phyloP scores from a whole-genome alignment of 148 eudicot species.

The Rhododendron mucronatum region DNA sequence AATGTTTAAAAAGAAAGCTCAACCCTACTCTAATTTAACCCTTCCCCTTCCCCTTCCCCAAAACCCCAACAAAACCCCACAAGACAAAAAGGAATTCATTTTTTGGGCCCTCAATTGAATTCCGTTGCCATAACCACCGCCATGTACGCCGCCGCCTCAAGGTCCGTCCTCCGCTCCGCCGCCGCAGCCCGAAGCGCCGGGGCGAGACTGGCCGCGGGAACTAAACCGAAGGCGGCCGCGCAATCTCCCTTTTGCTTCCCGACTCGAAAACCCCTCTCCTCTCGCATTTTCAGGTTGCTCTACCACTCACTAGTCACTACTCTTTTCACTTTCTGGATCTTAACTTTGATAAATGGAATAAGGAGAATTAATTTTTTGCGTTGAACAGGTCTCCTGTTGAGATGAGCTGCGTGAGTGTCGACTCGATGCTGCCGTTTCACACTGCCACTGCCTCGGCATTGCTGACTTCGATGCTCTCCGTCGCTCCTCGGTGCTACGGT shows the following conservation, averaged over 20 bases:
- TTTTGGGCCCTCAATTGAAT: neutral
- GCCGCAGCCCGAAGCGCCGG: conserved; percentile 24
- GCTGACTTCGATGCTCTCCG: conserved; percentile 79
- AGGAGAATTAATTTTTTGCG: neutral
- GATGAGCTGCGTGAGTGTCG: conserved; percentile 50
- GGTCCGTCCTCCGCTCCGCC: conserved; percentile 51
- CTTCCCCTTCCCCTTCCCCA: neutral
- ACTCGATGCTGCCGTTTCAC: conserved; percentile 79
- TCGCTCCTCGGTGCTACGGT: conserved; percentile 44
- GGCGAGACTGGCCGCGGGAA: conserved; percentile 33
- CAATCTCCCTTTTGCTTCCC: conserved; percentile 45
- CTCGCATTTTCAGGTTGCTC: conserved; percentile 62
- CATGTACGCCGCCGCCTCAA: conserved; percentile 45
- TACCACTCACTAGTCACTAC: neutral
- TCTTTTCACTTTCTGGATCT: neutral
- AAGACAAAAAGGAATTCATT: neutral
- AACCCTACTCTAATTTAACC: neutral
- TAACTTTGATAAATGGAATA: neutral
- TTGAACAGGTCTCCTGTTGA: conserved; percentile 65
- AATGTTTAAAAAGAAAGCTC: too few species aligned
- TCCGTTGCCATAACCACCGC: neutral
- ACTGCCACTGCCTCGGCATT: conserved; percentile 86
- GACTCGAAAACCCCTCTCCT: conserved; percentile 41
- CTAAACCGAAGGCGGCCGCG: conserved; percentile 41
- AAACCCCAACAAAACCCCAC: neutral